phyloP scores from a whole-genome alignment of 192 early-diverging fungal species.

The Gigaspora rosea region DNA sequence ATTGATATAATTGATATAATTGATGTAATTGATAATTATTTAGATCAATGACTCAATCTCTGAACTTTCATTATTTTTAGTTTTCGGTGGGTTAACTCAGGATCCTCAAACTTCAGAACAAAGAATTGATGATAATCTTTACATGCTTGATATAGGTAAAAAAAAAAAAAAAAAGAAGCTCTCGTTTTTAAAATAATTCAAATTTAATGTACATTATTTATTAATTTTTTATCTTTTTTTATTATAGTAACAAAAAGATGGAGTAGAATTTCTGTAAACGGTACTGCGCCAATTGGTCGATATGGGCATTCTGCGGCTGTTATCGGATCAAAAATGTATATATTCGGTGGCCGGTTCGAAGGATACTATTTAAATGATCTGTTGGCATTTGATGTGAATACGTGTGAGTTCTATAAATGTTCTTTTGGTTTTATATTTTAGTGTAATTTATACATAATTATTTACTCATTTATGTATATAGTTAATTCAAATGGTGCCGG shows the following conservation, averaged over 20 bases:
- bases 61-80: conserved; percentile 24
- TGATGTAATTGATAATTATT: not conserved
- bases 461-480: not conserved
- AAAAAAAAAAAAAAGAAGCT: not conserved
- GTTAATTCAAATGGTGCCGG: not conserved
- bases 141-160: conserved; percentile 46
- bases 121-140: conserved; percentile 40
- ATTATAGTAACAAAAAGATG: conserved; percentile 38
- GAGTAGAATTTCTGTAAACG: conserved; percentile 35
- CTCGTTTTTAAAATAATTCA: not conserved
- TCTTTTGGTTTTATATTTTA: not conserved
- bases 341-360: conserved; percentile 50
- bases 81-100: conserved; percentile 43
- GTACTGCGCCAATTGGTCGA: conserved; percentile 35
- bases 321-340: conserved; percentile 50
- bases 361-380: conserved; percentile 53
- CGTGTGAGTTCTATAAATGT: conserved; percentile 7
- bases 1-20: too few species aligned
- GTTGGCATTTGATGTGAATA: conserved; percentile 48
- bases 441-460: not conserved
- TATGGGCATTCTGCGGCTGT: conserved; percentile 51
- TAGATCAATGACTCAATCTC: not conserved
- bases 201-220: conserved; percentile 10
- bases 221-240: not conserved
- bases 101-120: conserved; percentile 20